A percentile compares a stretch with the other conserved stretches of the same genome.
Conservation (phyloP, 164 flowering plant species). For the Liriodendron chinense region DNA sequence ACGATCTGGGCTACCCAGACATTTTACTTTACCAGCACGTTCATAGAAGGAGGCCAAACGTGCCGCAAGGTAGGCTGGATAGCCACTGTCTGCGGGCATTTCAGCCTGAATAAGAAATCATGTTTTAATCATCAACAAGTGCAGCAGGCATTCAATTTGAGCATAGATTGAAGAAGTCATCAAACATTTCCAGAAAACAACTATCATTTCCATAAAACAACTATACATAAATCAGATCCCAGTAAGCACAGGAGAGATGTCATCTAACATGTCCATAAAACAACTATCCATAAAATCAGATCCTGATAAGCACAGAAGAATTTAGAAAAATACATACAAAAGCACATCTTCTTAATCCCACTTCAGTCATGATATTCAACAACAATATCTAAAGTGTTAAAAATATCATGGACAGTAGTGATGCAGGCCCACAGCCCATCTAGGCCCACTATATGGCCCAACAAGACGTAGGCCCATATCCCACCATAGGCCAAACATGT, state of each 20-base stretch:
- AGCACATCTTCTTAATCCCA: no score
- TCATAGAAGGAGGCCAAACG: slow-evolving; percentile 98
- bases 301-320: no score
- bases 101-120: slow-evolving; percentile 63
- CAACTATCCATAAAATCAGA: not conserved
- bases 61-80: slow-evolving; percentile 98
- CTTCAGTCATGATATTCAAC: no score
- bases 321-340: no score
- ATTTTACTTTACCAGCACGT: slow-evolving; percentile 99
- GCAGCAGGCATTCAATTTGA: not conserved
- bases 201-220: not conserved
- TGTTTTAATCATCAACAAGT: not conserved
- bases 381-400: no score
- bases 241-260: not conserved
- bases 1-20: slow-evolving; percentile 97
- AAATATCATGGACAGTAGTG: no score
- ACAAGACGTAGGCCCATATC: no score
- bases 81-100: slow-evolving; percentile 99
- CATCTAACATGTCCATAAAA: not conserved
- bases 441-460: no score
- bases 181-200: not conserved
- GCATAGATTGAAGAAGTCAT: not conserved
- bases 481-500: no score
- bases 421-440: no score
- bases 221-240: not conserved